Percentiles rank a stretch among this genome's conserved stretches.
Evolutionary conservation across 768 basidiomycete genomes (phyloP).

Genomic region (Xerocomellus amylosporus): DNA sequence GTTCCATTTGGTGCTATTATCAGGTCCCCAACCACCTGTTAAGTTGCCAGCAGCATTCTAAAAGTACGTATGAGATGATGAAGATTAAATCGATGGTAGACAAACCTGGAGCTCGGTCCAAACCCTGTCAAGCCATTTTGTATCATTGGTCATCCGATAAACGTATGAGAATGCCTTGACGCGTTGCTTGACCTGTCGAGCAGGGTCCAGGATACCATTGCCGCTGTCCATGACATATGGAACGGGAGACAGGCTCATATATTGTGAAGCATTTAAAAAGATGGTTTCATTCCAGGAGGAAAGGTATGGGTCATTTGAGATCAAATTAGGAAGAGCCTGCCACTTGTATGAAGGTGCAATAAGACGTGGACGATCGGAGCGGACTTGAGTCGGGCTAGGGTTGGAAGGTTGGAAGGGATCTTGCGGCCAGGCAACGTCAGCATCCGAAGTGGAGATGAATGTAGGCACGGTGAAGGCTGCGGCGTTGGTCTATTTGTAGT

Average conservation of each 20-base stretch:
- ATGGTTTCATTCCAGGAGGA: constrained; percentile 88
- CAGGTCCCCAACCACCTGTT: constrained; percentile 61
- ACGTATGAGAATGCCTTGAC: constrained; percentile 92
- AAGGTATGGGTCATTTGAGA: constrained; percentile 82
- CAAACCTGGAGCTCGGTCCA: constrained; percentile 81
- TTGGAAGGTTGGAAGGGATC: constrained; percentile 72
- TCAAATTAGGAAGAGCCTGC: constrained; percentile 74
- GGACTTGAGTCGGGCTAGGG: constrained; percentile 57
- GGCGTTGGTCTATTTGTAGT: constrained; percentile 58
- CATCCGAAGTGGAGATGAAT: constrained; percentile 55
- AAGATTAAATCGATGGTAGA: constrained; percentile 9
- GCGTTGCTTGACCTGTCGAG: constrained; percentile 85
- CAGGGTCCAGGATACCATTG: constrained; percentile 89
- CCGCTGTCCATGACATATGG: constrained; percentile 73
- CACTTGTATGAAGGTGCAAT: constrained; percentile 93
- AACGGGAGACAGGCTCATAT: constrained; percentile 60
- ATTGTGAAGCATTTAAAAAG: constrained; percentile 82
- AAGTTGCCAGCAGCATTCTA: constrained; percentile 74
- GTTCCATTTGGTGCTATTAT: constrained; percentile 75
- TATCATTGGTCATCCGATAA: constrained; percentile 89
- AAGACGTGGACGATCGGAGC: constrained; percentile 82
- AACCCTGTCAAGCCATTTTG: constrained; percentile 83
- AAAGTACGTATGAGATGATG: neutral
- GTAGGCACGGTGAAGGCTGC: constrained; percentile 71
- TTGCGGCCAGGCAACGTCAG: constrained; percentile 66